Evolutionary conservation across 1,139 yeast species (phyloP).

Genomic region (Diutina pseudorugosa): DNA sequence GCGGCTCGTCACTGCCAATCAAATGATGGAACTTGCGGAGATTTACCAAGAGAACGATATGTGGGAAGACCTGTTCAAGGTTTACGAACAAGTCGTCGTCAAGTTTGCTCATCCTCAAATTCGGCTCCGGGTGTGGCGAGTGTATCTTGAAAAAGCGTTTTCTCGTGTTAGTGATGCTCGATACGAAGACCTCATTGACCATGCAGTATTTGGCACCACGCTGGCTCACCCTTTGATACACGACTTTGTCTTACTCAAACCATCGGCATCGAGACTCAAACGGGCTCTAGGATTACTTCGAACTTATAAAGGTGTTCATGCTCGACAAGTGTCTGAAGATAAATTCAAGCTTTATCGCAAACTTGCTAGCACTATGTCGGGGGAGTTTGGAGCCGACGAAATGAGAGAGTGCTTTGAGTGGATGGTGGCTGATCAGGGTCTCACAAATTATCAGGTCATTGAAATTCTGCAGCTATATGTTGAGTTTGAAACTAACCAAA

Average conservation of each 20-base stretch:
- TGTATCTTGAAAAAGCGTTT: slow-evolving; percentile 38
- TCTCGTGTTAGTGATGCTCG: neutral
- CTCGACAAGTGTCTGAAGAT: slow-evolving; percentile 8
- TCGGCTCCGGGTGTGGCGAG: slow-evolving; percentile 57
- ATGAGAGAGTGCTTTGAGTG: slow-evolving; percentile 12
- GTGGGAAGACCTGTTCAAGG: slow-evolving; percentile 32
- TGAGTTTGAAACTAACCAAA: slow-evolving; percentile 32
- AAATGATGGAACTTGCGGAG: slow-evolving; percentile 53
- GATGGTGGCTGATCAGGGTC: slow-evolving; percentile 13
- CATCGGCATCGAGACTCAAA: neutral
- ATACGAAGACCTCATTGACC: neutral
- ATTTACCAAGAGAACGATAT: slow-evolving; percentile 40
- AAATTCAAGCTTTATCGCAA: slow-evolving; percentile 15
- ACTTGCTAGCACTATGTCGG: slow-evolving; percentile 8
- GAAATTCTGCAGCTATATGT: slow-evolving; percentile 26
- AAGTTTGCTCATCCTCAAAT: slow-evolving; percentile 50
- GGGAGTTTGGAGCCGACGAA: slow-evolving; percentile 9
- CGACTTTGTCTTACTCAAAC: neutral
- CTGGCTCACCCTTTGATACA: neutral
- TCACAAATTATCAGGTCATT: slow-evolving; percentile 19
- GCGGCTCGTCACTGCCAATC: slow-evolving; percentile 60
- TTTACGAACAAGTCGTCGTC: slow-evolving; percentile 57
- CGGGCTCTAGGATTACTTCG: neutral
- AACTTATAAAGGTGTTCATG: neutral
- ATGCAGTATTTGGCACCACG: neutral